Conservation (phyloP, 352 stramenopile species). For the Thalassiosira mediterranea region DNA sequence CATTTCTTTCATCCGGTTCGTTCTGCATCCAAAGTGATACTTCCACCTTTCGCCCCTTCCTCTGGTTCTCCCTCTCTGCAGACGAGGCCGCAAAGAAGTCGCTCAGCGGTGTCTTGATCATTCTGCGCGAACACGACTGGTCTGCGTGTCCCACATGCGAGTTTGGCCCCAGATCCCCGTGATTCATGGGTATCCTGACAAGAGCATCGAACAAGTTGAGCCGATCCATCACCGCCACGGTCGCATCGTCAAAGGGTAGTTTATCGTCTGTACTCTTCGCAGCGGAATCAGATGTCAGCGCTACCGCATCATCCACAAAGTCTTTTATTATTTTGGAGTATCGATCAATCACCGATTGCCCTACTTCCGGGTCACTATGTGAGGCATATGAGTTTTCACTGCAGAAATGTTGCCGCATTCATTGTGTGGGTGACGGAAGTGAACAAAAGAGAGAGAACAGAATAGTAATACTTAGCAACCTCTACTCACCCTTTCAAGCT, state of each 20-base stretch:
- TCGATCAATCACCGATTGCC: slow-evolving; percentile 76
- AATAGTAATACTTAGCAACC: too few relatives aligned
- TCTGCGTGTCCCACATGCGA: slow-evolving; percentile 49
- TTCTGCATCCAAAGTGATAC: slow-evolving; percentile 48
- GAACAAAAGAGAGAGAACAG: too few relatives aligned
- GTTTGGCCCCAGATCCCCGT: slow-evolving; percentile 38
- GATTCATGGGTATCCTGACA: slow-evolving; percentile 36
- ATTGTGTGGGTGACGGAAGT: too few relatives aligned
- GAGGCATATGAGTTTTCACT: slow-evolving; percentile 97
- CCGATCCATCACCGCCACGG: slow-evolving; percentile 59
- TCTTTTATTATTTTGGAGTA: slow-evolving; percentile 69
- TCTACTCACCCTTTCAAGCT: slow-evolving; percentile 87
- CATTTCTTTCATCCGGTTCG: too few relatives aligned
- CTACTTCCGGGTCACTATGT: slow-evolving; percentile 72
- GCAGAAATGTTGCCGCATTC: too few relatives aligned
- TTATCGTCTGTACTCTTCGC: too few relatives aligned
- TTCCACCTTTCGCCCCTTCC: slow-evolving; percentile 1
- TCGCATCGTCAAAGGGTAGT: slow-evolving; percentile 53
- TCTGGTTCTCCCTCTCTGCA: slow-evolving; percentile 9
- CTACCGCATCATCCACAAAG: slow-evolving; percentile 36
- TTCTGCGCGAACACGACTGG: slow-evolving; percentile 31
- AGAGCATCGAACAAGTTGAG: slow-evolving; percentile 39
- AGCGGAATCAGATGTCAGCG: slow-evolving; percentile 16
- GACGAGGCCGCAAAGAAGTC: slow-evolving; percentile 69
- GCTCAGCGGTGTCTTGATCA: slow-evolving; percentile 49